These are phyloP conservation scores for Carex pumila DNA, from an alignment of 176 grass and related monocot genomes.

Conservation along the genomic window DNA sequence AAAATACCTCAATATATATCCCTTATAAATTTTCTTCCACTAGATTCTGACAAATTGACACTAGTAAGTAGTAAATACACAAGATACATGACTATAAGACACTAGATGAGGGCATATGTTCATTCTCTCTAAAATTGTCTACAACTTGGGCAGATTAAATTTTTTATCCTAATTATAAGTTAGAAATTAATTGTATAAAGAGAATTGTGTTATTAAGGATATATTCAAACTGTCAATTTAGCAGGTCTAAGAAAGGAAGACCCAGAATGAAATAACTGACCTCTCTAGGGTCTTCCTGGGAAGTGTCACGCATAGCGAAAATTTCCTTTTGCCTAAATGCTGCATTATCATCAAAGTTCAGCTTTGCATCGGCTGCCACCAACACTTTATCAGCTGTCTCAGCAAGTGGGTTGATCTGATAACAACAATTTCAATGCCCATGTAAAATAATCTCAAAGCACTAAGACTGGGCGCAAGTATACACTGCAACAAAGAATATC, in stretches of 20 bases:
- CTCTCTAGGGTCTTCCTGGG: slow-evolving; percentile 98
- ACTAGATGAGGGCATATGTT: background rate
- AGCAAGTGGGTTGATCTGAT: slow-evolving; percentile 93
- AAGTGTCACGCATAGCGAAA: slow-evolving; percentile 81
- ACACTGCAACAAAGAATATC: background rate
- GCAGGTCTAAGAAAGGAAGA: background rate
- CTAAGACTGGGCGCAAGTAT: background rate
- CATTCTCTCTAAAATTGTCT: background rate
- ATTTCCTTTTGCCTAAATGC: slow-evolving; percentile 92
- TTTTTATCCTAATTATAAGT: background rate
- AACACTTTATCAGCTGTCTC: slow-evolving; percentile 88
- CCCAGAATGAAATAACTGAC: slow-evolving; percentile 17
- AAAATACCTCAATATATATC: background rate
- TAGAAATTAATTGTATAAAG: background rate
- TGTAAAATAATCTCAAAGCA: background rate
- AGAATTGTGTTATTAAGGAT: background rate
- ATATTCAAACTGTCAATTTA: background rate
- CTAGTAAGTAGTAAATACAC: background rate
- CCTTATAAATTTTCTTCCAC: background rate
- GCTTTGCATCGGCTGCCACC: slow-evolving; percentile 95
- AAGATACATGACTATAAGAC: background rate
- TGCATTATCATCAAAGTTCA: slow-evolving; percentile 99
- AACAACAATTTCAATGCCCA: slow-evolving; percentile 24
- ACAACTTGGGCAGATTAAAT: background rate
- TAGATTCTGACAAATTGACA: background rate